Conservation (phyloP, 225 moss, liverwort and hornwort species). For the Marchantia paleacea region DNA sequence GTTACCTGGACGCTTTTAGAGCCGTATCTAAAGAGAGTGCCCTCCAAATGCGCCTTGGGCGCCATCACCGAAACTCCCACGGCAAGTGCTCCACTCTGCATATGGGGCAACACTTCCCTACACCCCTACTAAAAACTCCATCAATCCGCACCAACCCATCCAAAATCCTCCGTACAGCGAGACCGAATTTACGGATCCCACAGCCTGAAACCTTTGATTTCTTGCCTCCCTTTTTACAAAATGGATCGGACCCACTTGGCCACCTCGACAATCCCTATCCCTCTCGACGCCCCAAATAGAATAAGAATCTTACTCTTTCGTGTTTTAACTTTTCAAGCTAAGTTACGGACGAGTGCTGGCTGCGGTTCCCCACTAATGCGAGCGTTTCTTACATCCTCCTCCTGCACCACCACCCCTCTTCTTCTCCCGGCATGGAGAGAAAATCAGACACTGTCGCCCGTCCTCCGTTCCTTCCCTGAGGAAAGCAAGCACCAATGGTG, state of each 20-base stretch:
- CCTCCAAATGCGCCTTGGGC: constrained; percentile 56
- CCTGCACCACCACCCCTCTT: too few relatives aligned
- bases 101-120: constrained; percentile 5
- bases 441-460: too few relatives aligned
- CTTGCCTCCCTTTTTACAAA: neutral
- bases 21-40: constrained; percentile 89
- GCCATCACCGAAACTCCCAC: constrained; percentile 39
- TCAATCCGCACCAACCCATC: neutral
- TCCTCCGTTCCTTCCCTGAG: too few relatives aligned
- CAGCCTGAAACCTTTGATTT: neutral
- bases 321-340: too few relatives aligned
- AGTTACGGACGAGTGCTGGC: too few relatives aligned
- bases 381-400: too few relatives aligned
- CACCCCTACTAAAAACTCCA: neutral
- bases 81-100: constrained; percentile 15
- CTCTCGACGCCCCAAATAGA: neutral
- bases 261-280: constrained; percentile 1
- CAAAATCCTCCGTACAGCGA: neutral
- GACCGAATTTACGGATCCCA: neutral
- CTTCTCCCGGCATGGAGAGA: too few relatives aligned
- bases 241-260: neutral
- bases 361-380: too few relatives aligned
- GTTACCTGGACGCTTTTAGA: constrained; percentile 73
- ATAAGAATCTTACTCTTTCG: neutral
- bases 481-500: too few relatives aligned